Conservation (phyloP, 768 basidiomycete species). For the Collybia sp. region DNA sequence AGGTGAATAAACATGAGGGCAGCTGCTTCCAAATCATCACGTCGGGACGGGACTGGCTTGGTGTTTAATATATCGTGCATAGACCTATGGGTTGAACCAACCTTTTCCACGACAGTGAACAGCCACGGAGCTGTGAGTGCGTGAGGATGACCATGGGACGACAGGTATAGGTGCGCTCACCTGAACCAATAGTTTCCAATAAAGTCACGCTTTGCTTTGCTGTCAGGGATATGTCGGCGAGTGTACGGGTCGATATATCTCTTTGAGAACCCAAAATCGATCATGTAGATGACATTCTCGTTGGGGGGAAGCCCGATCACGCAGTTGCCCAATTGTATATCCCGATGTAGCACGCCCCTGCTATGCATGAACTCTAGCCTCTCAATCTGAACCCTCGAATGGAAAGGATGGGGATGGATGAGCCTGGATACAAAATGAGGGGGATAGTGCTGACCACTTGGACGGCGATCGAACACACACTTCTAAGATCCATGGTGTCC, state of each 20-base stretch:
- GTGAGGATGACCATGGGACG: not conserved
- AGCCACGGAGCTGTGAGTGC: slow-evolving; percentile 46
- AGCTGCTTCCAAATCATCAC: slow-evolving; percentile 75
- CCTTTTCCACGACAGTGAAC: slow-evolving; percentile 79
- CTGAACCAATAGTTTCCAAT: slow-evolving; percentile 86
- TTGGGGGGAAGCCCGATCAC: slow-evolving; percentile 58
- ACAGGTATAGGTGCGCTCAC: slow-evolving; percentile 20
- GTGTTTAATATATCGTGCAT: slow-evolving; percentile 2
- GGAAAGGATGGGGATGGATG: not conserved
- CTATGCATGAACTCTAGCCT: slow-evolving; percentile 75
- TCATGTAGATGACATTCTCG: slow-evolving; percentile 68
- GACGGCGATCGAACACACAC: slow-evolving; percentile 70
- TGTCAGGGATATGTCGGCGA: slow-evolving; percentile 67
- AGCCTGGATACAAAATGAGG: too few species aligned
- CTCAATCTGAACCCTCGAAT: slow-evolving; percentile 44
- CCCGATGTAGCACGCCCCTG: slow-evolving; percentile 69
- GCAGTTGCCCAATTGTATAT: slow-evolving; percentile 78
- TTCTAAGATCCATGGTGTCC: slow-evolving; percentile 62
- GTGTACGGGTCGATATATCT: slow-evolving; percentile 66
- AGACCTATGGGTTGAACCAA: slow-evolving; percentile 19
- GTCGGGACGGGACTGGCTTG: slow-evolving; percentile 63
- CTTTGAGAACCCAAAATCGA: slow-evolving; percentile 84
- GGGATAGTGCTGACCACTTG: slow-evolving; percentile 53
- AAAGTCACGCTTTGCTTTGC: slow-evolving; percentile 64
- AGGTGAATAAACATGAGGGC: slow-evolving; percentile 80